Evolutionary conservation across 2,329 filamentous ascomycete genomes (phyloP).

Genomic region (Berkeleyomyces basicola): DNA sequence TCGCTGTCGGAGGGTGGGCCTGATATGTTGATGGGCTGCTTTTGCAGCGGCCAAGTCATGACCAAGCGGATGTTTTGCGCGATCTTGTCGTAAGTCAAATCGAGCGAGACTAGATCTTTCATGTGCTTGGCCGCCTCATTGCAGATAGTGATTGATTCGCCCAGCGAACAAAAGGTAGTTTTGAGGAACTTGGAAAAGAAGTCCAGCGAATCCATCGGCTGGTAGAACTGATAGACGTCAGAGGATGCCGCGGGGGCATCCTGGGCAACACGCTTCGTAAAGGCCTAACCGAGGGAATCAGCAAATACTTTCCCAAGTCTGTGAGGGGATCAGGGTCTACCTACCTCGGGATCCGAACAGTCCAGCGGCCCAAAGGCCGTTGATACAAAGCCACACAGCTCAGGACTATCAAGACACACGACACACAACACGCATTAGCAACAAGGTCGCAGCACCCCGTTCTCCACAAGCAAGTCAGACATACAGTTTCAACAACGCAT

Average conservation of each 20-base stretch:
- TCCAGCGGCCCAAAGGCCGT: constrained; percentile 38
- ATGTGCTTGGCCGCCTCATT: constrained; percentile 27
- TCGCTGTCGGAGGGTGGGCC: background rate
- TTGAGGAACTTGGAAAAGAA: constrained; percentile 37
- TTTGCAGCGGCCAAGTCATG: constrained; percentile 40
- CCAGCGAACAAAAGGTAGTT: constrained; percentile 32
- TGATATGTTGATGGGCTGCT: background rate
- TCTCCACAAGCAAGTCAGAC: background rate
- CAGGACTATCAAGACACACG: background rate
- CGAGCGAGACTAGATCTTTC: constrained; percentile 44
- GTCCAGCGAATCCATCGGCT: constrained; percentile 40
- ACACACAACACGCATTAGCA: background rate
- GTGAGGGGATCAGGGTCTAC: background rate
- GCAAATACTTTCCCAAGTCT: background rate
- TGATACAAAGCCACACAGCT: constrained; percentile 41
- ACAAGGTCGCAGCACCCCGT: background rate
- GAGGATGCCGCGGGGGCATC: constrained; percentile 18
- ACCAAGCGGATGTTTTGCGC: constrained; percentile 49
- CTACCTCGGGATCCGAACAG: constrained; percentile 26
- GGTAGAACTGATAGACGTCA: constrained; percentile 53
- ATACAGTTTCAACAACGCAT: background rate
- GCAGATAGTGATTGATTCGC: constrained; percentile 29
- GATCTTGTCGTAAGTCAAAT: constrained; percentile 59
- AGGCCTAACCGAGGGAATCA: background rate
- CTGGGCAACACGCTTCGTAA: background rate